Evolutionary conservation across 768 basidiomycete species (phyloP), one percentile per base, ranked within the genome.

Genomic region (Pholiota molesta): DNA sequence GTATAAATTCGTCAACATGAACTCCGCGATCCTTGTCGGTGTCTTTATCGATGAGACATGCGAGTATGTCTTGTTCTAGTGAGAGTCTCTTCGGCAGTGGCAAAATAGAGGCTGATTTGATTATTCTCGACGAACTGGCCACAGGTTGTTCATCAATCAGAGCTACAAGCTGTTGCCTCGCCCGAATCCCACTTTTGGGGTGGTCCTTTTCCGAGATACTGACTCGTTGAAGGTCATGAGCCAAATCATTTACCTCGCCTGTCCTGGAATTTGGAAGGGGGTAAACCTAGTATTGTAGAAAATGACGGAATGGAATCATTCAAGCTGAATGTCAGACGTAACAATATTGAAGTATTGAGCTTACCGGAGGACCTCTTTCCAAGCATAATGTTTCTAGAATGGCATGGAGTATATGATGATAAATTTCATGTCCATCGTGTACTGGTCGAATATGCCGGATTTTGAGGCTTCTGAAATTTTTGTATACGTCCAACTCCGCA

Each of bases 391-490:
- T 86, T 17, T 90, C 86, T 19, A 82, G 81, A 65, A 95, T 86
- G 13, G 83, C 81, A 66, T 97, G 91, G 52, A 92, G 70, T 33
- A 87, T 74, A 72, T 98, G 95, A 72, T 89, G 94, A 71, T 86
- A 89, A 21, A 92, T 74, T 75, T 98, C 95, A 69, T 91, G 83
- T 7, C 79, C 75, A 65, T 95, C 90, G 23, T 77, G 82, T 51
- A 90, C 75, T 2, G 81, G 80, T 28, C 90, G 86, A 64, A 98
- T 85, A 64, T 88, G 82, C n/a, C 37, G 51, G 19, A 72, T 64
- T 52, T 67, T 69, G 42, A 79, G 54, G 33, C 39, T 53, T 19
- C 66, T 73, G 13, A 14, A 21, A 19, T 64, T 66, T 17, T 60
- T 66, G 28, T 56, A 68, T 0, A 59, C 35, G 13, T 65, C 62